Percentiles rank a stretch among this genome's conserved stretches.
phyloP scores from a whole-genome alignment of 441 rosid species.

The Aleurites moluccanus region DNA sequence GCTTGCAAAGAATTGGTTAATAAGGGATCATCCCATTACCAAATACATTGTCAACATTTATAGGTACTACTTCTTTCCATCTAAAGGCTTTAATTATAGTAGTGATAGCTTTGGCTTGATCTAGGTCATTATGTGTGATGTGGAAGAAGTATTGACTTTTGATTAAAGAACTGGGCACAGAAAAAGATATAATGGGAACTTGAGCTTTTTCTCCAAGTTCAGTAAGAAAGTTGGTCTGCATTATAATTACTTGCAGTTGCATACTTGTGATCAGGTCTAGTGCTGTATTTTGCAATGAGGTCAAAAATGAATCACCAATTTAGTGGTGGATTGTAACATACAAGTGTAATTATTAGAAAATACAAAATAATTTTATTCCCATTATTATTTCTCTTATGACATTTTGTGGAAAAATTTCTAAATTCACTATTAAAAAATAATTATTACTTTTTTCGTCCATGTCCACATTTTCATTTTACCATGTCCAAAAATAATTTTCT shows the following conservation, averaged over 20 bases:
- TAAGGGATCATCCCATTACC: constrained; percentile 52
- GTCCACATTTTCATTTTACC: no score
- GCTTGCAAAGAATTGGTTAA: constrained; percentile 46
- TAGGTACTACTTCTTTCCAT: constrained; percentile 42
- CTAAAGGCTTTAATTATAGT: constrained; percentile 46
- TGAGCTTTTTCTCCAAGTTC: constrained; percentile 43
- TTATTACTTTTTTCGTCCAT: no score
- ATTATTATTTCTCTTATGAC: no score
- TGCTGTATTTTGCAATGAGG: constrained; percentile 32
- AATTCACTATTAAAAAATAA: no score
- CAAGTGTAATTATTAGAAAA: no score
- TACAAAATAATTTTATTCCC: no score
- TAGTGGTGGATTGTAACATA: no score
- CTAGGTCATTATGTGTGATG: constrained; percentile 40
- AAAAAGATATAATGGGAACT: constrained; percentile 60
- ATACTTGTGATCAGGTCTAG: constrained; percentile 50
- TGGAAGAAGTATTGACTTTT: constrained; percentile 51
- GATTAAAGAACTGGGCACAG: constrained; percentile 52
- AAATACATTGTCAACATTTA: constrained; percentile 36
- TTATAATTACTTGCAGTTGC: constrained; percentile 56
- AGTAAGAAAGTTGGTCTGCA: constrained; percentile 51
- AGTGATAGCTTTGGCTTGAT: constrained; percentile 50
- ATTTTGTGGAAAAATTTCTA: no score
- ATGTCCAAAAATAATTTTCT: no score
- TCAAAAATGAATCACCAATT: no score